phyloP scores from a whole-genome alignment of 2,329 filamentous ascomycete genomes.

The Claviceps sp. region DNA sequence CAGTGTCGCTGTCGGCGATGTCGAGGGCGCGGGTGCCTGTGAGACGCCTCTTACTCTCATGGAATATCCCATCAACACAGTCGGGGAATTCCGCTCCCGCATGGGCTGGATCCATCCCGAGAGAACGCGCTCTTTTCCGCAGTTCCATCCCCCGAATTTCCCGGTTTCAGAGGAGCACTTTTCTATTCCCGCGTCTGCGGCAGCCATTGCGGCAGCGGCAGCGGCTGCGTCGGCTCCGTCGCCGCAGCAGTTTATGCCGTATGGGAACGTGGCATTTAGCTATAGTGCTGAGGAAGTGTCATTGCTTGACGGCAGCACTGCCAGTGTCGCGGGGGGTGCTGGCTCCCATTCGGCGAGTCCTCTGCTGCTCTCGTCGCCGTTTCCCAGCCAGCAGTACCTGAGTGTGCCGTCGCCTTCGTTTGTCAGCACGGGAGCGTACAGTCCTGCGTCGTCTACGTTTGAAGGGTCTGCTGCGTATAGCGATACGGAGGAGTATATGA shows the following conservation, averaged over 20 bases:
- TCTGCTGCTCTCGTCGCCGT: slow-evolving; percentile 42
- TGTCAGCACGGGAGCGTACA: slow-evolving; percentile 40
- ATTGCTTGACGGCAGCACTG: slow-evolving; percentile 33
- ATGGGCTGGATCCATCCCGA: slow-evolving; percentile 53
- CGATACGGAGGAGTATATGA: slow-evolving; percentile 43
- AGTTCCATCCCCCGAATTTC: slow-evolving; percentile 44
- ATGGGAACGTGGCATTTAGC: slow-evolving; percentile 45
- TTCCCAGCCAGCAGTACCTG: slow-evolving; percentile 42
- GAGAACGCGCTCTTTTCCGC: slow-evolving; percentile 46
- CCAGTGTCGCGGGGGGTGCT: slow-evolving; percentile 21
- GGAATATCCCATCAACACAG: slow-evolving; percentile 58
- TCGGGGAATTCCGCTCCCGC: slow-evolving; percentile 53
- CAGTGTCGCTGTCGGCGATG: slow-evolving; percentile 40
- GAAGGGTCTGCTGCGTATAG: slow-evolving; percentile 50
- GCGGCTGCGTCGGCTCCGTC: background rate
- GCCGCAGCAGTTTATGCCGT: slow-evolving; percentile 37
- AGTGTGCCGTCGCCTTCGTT: slow-evolving; percentile 50
- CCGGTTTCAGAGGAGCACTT: slow-evolving; percentile 30
- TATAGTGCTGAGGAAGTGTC: slow-evolving; percentile 52
- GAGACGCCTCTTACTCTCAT: slow-evolving; percentile 50
- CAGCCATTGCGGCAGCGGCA: background rate
- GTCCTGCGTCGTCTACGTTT: slow-evolving; percentile 49
- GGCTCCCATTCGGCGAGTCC: slow-evolving; percentile 38
- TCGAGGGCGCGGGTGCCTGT: slow-evolving; percentile 36
- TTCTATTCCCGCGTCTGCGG: slow-evolving; percentile 16